Percentiles rank a stretch among this genome's conserved stretches.
phyloP scores from a whole-genome alignment of 1,139 yeast genomes.

The Zygoascus sp. region DNA sequence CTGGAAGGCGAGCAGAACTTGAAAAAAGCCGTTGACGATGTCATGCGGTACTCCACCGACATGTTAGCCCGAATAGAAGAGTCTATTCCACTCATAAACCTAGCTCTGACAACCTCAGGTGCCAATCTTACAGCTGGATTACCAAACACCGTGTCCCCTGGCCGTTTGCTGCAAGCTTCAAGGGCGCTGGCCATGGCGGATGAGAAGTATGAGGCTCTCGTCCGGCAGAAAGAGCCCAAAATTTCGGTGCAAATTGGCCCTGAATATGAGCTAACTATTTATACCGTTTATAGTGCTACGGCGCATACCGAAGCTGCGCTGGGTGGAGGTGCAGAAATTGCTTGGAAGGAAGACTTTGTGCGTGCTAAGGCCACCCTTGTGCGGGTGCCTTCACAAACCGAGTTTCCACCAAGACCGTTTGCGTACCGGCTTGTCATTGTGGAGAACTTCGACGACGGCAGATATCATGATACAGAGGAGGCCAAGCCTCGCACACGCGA shows the following conservation, averaged over 20 bases:
- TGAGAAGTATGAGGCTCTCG: constrained; percentile 23
- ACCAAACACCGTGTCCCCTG: constrained; percentile 58
- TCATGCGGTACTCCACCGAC: constrained; percentile 42
- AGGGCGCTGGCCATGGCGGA: constrained; percentile 45
- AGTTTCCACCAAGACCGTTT: constrained; percentile 27
- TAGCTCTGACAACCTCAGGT: constrained; percentile 68
- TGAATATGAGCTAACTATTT: constrained; percentile 52
- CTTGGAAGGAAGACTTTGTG: constrained; percentile 75
- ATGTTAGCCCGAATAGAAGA: constrained; percentile 57
- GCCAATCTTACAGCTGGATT: constrained; percentile 53
- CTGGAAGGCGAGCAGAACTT: constrained; percentile 21
- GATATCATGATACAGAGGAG: constrained; percentile 62
- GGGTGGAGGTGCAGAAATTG: constrained; percentile 37
- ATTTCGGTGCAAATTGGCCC: constrained; percentile 51
- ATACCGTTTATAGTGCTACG: constrained; percentile 46
- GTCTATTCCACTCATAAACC: constrained; percentile 63
- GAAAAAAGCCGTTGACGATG: constrained; percentile 39
- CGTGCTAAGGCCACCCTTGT: constrained; percentile 47
- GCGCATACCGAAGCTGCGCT: constrained; percentile 3
- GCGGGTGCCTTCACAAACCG: constrained; percentile 27
- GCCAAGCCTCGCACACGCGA: constrained; percentile 34
- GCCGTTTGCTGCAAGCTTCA: constrained; percentile 62
- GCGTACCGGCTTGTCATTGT: constrained; percentile 46
- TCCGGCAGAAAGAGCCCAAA: background rate
- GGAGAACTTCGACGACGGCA: constrained; percentile 66